These are phyloP conservation scores for Melanomma pulvis-pyrius DNA, from an alignment of 495 filamentous ascomycete genomes.

Conservation along the genomic window DNA sequence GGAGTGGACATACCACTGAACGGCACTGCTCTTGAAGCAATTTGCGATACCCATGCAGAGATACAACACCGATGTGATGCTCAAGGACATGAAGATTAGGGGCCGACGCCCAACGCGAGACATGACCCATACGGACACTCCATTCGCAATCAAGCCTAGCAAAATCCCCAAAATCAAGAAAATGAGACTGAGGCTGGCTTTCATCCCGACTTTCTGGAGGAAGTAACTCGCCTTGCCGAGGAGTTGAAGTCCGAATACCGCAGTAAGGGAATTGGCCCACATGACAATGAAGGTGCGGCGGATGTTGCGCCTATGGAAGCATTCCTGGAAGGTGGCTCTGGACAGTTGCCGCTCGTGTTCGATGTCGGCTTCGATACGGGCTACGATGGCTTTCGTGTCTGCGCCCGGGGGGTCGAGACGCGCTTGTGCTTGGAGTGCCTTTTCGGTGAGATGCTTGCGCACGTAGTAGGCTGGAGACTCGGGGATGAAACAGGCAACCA, in stretches of 20 bases:
- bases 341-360: conserved; percentile 12
- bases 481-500: conserved; percentile 32
- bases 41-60: conserved; percentile 22
- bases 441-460: conserved; percentile 15
- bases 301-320: conserved; percentile 21
- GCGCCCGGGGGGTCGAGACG: conserved; percentile 16
- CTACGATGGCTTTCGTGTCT: conserved; percentile 14
- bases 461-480: conserved; percentile 33
- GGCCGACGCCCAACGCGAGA: conserved; percentile 11
- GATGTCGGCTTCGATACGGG: conserved; percentile 14
- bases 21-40: conserved; percentile 15
- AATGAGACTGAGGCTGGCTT: conserved; percentile 14
- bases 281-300: conserved; percentile 29
- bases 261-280: conserved; percentile 20
- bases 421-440: conserved; percentile 19
- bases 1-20: conserved; percentile 21
- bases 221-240: conserved; percentile 29
- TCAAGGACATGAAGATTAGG: conserved; percentile 10
- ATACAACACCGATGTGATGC: conserved; percentile 1
- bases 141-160: conserved; percentile 23
- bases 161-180: conserved; percentile 33
- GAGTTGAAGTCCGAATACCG: conserved; percentile 21
- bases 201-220: conserved; percentile 29
- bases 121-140: conserved; percentile 17
- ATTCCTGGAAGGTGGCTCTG: conserved; percentile 18